A percentile compares a stretch with the other conserved stretches of the same genome.
These are phyloP conservation scores for Ophiocordyceps camponoti-floridani DNA, from an alignment of 2,329 filamentous ascomycete genomes.

Conservation along the genomic window DNA sequence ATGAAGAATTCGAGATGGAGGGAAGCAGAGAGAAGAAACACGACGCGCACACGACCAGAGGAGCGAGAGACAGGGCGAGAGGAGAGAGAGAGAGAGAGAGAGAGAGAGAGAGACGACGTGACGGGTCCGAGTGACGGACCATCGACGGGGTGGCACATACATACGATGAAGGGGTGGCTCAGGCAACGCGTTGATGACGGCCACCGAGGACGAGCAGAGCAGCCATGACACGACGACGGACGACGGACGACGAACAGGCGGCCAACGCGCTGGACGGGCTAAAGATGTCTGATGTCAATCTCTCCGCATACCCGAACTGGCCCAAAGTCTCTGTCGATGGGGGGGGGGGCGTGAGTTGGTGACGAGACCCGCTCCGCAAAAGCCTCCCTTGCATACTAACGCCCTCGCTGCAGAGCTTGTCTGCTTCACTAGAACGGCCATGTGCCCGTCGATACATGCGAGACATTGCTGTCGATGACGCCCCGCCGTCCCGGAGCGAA, in stretches of 20 bases:
- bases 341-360: constrained; percentile 4
- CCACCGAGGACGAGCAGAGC: background rate
- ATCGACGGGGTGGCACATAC: too few relatives aligned
- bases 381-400: constrained; percentile 17
- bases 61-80: background rate
- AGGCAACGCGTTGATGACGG: background rate
- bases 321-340: constrained; percentile 4
- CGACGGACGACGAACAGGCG: constrained; percentile 11
- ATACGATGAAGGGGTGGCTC: too few relatives aligned
- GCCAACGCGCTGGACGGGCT: constrained; percentile 4
- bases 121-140: background rate
- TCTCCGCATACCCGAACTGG: constrained; percentile 19
- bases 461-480: background rate
- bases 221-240: constrained; percentile 3
- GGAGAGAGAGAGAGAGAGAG: background rate
- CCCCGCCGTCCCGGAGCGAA: background rate
- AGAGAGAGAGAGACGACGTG: background rate
- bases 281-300: constrained; percentile 21
- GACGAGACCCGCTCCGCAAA: constrained; percentile 6
- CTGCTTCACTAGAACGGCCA: constrained; percentile 9
- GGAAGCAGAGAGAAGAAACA: background rate
- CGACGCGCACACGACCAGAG: background rate
- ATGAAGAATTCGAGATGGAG: background rate
- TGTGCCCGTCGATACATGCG: constrained; percentile 14
- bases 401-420: constrained; percentile 15